These are phyloP conservation scores for Globisporangium viniferum DNA, from an alignment of 352 stramenopile species.

Conservation along the genomic window DNA sequence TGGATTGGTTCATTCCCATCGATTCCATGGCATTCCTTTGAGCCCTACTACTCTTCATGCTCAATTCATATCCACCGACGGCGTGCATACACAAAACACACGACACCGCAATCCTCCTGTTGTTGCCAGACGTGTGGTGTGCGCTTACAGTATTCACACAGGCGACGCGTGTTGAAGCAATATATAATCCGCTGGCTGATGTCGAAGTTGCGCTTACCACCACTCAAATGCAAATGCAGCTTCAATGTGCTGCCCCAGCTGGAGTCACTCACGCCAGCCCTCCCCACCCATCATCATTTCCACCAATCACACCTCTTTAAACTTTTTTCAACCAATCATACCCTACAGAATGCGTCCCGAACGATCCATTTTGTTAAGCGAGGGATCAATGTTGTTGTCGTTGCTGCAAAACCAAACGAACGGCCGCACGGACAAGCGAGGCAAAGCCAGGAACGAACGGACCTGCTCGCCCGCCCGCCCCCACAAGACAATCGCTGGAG, in stretches of 20 bases:
- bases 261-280: slow-evolving; percentile 7
- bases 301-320: neutral
- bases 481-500: slow-evolving; percentile 9
- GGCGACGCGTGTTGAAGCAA: slow-evolving; percentile 3
- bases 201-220: slow-evolving; percentile 14
- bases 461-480: slow-evolving; percentile 2
- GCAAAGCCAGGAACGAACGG: slow-evolving; percentile 2
- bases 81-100: neutral
- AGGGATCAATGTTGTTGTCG: neutral
- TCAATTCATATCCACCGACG: neutral
- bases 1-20: neutral
- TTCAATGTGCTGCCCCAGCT: slow-evolving; percentile 2
- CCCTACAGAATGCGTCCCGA: neutral
- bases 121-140: neutral
- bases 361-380: neutral
- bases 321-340: neutral
- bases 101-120: neutral
- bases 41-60: neutral
- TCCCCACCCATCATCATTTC: slow-evolving; percentile 9
- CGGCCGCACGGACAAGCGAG: neutral
- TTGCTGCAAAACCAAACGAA: neutral
- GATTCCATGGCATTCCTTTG: neutral
- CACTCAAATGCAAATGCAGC: slow-evolving; percentile 11
- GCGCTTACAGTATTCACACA: slow-evolving; percentile 3
- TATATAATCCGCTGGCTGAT: neutral